phyloP scores from a whole-genome alignment of 306 rosid genomes.

The Vigna mungo region DNA sequence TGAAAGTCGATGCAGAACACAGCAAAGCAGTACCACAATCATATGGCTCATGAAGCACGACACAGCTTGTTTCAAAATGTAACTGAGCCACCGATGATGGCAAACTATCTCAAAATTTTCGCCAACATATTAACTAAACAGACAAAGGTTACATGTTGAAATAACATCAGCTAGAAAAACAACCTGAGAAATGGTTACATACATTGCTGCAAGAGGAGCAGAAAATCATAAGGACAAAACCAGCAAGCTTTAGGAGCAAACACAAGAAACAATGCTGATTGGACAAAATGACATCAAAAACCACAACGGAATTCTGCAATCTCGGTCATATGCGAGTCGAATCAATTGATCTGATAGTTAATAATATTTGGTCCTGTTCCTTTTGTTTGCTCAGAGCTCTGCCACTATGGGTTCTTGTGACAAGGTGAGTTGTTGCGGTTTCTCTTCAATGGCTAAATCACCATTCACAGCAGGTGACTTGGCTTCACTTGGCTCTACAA shows the following conservation, averaged over 20 bases:
- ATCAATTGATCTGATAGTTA: constrained; percentile 43
- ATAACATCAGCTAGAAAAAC: constrained; percentile 57
- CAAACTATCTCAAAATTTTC: constrained; percentile 64
- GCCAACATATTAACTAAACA: constrained; percentile 52
- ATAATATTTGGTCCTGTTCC: constrained; percentile 48
- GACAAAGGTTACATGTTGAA: constrained; percentile 57
- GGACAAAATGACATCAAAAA: constrained; percentile 69
- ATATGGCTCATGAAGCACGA: constrained; percentile 43
- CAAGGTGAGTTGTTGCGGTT: constrained; percentile 49
- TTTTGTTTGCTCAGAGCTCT: constrained; percentile 53
- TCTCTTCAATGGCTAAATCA: constrained; percentile 56
- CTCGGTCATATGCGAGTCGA: constrained; percentile 52
- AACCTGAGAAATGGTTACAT: constrained; percentile 69
- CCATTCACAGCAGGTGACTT: constrained; percentile 47
- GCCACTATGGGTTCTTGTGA: constrained; percentile 56
- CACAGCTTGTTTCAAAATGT: constrained; percentile 59
- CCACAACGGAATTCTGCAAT: constrained; percentile 66
- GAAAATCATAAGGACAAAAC: constrained; percentile 62
- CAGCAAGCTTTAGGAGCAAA: constrained; percentile 62
- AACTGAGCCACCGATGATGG: constrained; percentile 41
- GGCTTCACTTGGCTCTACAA: constrained; percentile 49
- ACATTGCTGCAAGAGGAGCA: constrained; percentile 62
- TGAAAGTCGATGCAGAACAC: background rate
- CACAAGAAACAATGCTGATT: constrained; percentile 67
- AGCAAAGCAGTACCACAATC: constrained; percentile 34